A percentile compares a stretch with the other conserved stretches of the same genome.
These are phyloP conservation scores for Cryptococcus sp. DNA, from an alignment of 1,284 basidiomycete genomes.

Conservation along the genomic window DNA sequence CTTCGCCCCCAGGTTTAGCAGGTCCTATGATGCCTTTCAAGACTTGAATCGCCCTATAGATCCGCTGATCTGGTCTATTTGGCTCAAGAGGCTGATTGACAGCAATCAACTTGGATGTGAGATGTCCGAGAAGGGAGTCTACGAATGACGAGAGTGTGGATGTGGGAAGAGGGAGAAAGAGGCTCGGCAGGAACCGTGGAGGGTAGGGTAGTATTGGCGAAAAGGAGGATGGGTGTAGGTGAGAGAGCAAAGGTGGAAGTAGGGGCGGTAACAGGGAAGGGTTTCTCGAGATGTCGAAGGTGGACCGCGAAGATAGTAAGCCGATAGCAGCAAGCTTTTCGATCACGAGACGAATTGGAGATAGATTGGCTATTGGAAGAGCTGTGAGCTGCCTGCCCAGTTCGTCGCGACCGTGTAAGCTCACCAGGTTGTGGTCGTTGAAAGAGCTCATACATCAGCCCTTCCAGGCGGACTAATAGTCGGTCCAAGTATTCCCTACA, in stretches of 20 bases:
- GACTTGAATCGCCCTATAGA: constrained; percentile 28
- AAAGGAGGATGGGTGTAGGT: constrained; percentile 55
- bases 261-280: constrained; percentile 39
- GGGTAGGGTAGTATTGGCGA: constrained; percentile 62
- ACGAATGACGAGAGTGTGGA: constrained; percentile 41
- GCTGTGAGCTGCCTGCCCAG: neutral
- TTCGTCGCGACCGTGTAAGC: neutral
- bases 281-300: constrained; percentile 4
- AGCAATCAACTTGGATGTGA: constrained; percentile 20
- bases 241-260: constrained; percentile 45
- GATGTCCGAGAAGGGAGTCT: constrained; percentile 29
- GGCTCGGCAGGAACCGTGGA: constrained; percentile 59
- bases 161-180: constrained; percentile 65
- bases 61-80: constrained; percentile 20
- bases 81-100: constrained; percentile 9
- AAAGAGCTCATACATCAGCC: constrained; percentile 55
- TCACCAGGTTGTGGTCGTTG: constrained; percentile 49
- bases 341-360: constrained; percentile 24
- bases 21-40: constrained; percentile 32
- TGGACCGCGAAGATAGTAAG: constrained; percentile 17
- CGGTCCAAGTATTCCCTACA: constrained; percentile 62
- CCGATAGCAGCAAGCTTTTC: constrained; percentile 38
- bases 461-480: constrained; percentile 53
- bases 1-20: constrained; percentile 31
- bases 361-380: constrained; percentile 11